Conservation (phyloP, 805 yeast species). For the Trichomonascus vanleenenianus region DNA sequence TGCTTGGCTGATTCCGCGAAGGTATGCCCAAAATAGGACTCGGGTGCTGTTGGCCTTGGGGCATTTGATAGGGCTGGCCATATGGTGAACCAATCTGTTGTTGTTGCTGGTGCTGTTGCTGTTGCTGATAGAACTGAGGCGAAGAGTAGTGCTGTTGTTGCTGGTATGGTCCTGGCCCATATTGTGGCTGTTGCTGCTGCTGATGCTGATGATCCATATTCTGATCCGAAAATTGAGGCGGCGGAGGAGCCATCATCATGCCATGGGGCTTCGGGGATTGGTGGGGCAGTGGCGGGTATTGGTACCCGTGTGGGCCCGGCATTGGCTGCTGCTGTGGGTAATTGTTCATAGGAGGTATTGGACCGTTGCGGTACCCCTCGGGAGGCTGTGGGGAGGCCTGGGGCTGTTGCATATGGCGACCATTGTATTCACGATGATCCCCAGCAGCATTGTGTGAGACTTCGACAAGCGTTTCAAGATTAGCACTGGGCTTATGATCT, state of each 20-base stretch:
- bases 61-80: not conserved
- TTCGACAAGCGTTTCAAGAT: too few species aligned
- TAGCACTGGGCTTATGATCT: too few species aligned
- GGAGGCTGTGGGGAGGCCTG: too few species aligned
- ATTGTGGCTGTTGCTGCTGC: slow-evolving; percentile 9
- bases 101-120: slow-evolving; percentile 16
- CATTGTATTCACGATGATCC: too few species aligned
- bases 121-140: slow-evolving; percentile 5
- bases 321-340: too few species aligned
- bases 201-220: slow-evolving; percentile 7
- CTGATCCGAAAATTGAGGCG: slow-evolving; percentile 4
- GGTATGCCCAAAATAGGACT: not conserved
- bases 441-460: too few species aligned
- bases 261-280: slow-evolving; percentile 2
- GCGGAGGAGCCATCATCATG: not conserved
- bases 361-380: too few species aligned
- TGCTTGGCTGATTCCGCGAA: too few species aligned
- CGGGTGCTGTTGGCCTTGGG: not conserved
- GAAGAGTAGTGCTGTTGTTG: slow-evolving; percentile 9
- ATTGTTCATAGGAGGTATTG: too few species aligned
- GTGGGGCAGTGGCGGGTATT: slow-evolving; percentile 5
- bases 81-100: slow-evolving; percentile 1
- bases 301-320: slow-evolving; percentile 5
- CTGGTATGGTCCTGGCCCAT: slow-evolving; percentile 6
- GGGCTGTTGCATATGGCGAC: too few species aligned